Conservation (phyloP, 345 rosid species). For the Cochlearia excelsa region DNA sequence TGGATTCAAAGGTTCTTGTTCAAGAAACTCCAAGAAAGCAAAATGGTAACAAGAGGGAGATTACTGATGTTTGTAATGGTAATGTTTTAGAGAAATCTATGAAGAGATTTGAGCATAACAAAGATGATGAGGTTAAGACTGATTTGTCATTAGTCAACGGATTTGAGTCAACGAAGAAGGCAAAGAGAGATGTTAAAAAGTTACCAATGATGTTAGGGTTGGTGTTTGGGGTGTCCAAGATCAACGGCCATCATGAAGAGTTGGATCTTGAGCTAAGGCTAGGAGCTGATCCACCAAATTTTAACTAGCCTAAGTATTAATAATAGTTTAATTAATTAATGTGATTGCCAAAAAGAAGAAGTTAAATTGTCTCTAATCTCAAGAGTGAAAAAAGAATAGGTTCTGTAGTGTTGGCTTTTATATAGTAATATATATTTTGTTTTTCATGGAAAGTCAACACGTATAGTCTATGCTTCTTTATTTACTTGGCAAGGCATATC, state of each 20-base stretch:
- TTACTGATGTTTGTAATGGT: slow-evolving; percentile 10
- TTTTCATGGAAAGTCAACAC: slow-evolving; percentile 22
- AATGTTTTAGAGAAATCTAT: slow-evolving; percentile 13
- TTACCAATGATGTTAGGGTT: slow-evolving; percentile 36
- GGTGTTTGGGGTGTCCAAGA: slow-evolving; percentile 35
- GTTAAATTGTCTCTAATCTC: slow-evolving; percentile 25
- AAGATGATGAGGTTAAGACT: slow-evolving; percentile 26
- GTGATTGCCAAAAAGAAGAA: slow-evolving; percentile 26
- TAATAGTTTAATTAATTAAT: slow-evolving; percentile 25
- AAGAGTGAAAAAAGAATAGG: slow-evolving; percentile 21
- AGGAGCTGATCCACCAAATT: slow-evolving; percentile 52
- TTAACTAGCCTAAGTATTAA: slow-evolving; percentile 41
- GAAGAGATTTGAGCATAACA: slow-evolving; percentile 1
- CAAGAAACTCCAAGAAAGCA: slow-evolving; percentile 22
- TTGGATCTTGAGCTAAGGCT: slow-evolving; percentile 94
- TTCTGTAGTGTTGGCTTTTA: slow-evolving; percentile 36
- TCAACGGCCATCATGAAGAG: slow-evolving; percentile 42
- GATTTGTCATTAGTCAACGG: slow-evolving; percentile 23
- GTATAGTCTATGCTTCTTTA: slow-evolving; percentile 5
- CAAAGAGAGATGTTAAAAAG: slow-evolving; percentile 30
- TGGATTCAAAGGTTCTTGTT: slow-evolving; percentile 12
- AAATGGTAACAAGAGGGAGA: slow-evolving; percentile 28
- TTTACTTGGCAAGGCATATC: background rate
- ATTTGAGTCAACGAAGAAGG: slow-evolving; percentile 16
- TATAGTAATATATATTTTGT: slow-evolving; percentile 28